Base-by-base conservation (phyloP, 306 rosid genomes). In the Abrus pulchellus region DNA sequence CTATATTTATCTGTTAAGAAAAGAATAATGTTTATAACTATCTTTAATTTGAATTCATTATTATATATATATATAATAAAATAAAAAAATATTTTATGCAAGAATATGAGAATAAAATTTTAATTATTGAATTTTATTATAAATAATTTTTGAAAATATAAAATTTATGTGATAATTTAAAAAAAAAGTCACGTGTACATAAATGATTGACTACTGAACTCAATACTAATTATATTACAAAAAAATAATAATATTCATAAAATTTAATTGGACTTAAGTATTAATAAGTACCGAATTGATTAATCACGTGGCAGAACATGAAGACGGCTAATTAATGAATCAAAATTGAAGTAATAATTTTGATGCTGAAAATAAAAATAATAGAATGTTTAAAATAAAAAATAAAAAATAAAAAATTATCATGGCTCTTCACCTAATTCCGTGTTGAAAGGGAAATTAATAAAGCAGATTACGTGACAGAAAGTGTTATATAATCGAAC, bases 401-500 rank as follows among this genome's bases (percentile, higher is more conserved):
- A 10, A 5, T 5, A 33, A 10, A 20, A 2, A n/a, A 57, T 11
- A 6, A 5, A 10, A 34, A 6, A 10, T 2, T 74, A n/a, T 2
- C 3, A 30, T 43, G 56, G 32, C 38, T 69, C 32, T 28, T 56
- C 27, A 76, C 77, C 44, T 70, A 79, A 79, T 79, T 69, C 76
- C 69, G 77, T 79, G 77, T 79, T 27, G 72, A 80, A 72, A 45
- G 44, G 36, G 47, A 61, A 61, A 72, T 32, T 38, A 61, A 49
- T 2, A 5, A 29, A 9, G 14, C n/a, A 62, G 48, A 62, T 72
- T 72, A 40, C 66, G 79, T 44, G 75, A 68, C 40, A 76, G 1
- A 62, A 11, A 0, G 40, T 62, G 28, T 47, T 67, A 44, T 67
- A 67, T 45, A 72, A 13, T 36, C 14, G 12, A 0, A 5, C 6